Conservation (phyloP, 345 rosid species). For the Populus tremula region DNA sequence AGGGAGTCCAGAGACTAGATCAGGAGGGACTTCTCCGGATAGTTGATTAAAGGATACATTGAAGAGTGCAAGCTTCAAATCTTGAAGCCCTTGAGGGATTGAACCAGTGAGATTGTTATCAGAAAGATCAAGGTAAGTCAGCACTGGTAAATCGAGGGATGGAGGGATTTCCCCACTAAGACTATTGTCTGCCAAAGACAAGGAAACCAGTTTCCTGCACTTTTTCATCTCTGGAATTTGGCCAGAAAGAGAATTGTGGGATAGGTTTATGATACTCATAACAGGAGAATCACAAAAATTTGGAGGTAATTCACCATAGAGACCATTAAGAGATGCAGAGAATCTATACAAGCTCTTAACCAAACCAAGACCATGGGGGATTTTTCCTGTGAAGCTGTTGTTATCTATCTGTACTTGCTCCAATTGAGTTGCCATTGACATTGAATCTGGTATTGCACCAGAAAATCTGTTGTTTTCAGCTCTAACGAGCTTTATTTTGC, state of each 20-base stretch:
- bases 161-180: slow-evolving; percentile 60
- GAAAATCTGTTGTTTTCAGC: slow-evolving; percentile 75
- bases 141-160: slow-evolving; percentile 73
- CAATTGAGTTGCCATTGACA: slow-evolving; percentile 62
- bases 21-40: slow-evolving; percentile 58
- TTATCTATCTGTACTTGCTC: slow-evolving; percentile 93
- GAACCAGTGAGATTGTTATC: slow-evolving; percentile 75
- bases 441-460: slow-evolving; percentile 59
- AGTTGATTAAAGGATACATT: slow-evolving; percentile 76
- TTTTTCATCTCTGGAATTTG: slow-evolving; percentile 72
- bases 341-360: slow-evolving; percentile 83
- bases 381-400: slow-evolving; percentile 63
- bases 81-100: slow-evolving; percentile 70
- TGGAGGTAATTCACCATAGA: slow-evolving; percentile 65
- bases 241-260: slow-evolving; percentile 69
- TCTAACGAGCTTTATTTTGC: slow-evolving; percentile 69
- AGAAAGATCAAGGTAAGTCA: slow-evolving; percentile 90
- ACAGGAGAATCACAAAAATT: slow-evolving; percentile 87
- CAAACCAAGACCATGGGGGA: slow-evolving; percentile 71
- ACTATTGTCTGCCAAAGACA: slow-evolving; percentile 72
- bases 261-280: slow-evolving; percentile 81
- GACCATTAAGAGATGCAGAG: slow-evolving; percentile 68
- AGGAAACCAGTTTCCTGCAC: slow-evolving; percentile 80
- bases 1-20: slow-evolving; percentile 80
- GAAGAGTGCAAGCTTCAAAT: slow-evolving; percentile 87